Evolutionary conservation across 352 stramenopile genomes (phyloP).

Genomic region (Globisporangium recalcitrans): DNA sequence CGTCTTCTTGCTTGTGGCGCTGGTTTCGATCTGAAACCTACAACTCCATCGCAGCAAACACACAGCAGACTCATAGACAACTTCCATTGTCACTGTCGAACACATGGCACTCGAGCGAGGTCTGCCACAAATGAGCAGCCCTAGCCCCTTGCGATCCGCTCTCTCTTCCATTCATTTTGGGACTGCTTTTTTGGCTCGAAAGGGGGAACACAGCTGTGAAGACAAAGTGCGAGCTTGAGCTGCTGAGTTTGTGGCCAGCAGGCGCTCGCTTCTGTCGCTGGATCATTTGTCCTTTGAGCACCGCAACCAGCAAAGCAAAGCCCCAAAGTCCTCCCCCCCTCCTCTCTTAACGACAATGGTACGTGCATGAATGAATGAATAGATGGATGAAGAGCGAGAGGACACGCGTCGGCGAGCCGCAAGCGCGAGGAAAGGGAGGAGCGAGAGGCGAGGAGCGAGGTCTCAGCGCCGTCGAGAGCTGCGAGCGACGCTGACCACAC

Average conservation of each 20-base stretch:
- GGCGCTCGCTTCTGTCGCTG: background rate
- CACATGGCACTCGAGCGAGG: too few species aligned
- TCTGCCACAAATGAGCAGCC: background rate
- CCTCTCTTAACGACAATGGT: slow-evolving; percentile 17
- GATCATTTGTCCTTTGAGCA: slow-evolving; percentile 23
- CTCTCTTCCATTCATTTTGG: slow-evolving; percentile 21
- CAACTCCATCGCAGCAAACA: too few species aligned
- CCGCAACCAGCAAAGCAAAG: slow-evolving; percentile 16
- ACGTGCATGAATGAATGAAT: slow-evolving; percentile 1
- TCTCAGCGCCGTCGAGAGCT: background rate
- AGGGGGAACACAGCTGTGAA: background rate
- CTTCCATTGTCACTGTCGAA: too few species aligned
- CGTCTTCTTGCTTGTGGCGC: too few species aligned
- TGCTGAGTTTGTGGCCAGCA: slow-evolving; percentile 1
- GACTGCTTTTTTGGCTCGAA: slow-evolving; percentile 1
- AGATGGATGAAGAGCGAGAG: background rate
- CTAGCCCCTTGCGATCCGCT: background rate
- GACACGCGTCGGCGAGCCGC: too few species aligned
- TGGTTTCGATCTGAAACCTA: too few species aligned
- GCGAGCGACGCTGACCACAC: background rate
- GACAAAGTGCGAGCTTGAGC: background rate
- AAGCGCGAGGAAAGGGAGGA: background rate
- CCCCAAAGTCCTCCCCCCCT: slow-evolving; percentile 10
- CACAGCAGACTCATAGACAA: too few species aligned
- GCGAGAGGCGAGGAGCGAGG: background rate